phyloP scores from a whole-genome alignment of 257 asterid species.

The Solanum dulcamara region DNA sequence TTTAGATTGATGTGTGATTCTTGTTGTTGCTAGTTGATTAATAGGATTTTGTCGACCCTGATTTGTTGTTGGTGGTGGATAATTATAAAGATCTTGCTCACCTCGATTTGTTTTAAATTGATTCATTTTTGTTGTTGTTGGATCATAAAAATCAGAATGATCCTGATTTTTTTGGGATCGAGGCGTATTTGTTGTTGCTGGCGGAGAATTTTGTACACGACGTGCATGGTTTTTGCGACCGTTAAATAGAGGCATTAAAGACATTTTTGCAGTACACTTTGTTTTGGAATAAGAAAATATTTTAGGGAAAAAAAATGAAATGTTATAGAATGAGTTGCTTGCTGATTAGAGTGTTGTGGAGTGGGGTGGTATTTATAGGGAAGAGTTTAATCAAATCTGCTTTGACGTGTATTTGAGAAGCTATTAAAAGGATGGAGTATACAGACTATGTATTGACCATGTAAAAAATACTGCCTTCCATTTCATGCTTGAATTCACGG shows the following conservation, averaged over 20 bases:
- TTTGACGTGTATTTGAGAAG: background rate
- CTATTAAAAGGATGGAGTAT: background rate
- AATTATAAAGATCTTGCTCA: background rate
- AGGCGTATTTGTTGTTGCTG: background rate
- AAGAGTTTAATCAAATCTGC: background rate
- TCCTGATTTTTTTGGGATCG: background rate
- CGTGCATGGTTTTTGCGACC: conserved; percentile 1
- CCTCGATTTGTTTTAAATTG: background rate
- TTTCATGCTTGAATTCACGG: background rate
- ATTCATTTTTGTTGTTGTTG: background rate
- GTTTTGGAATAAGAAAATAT: background rate
- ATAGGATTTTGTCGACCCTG: background rate
- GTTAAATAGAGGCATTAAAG: conserved; percentile 3
- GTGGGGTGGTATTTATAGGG: background rate
- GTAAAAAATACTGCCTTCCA: too few species aligned
- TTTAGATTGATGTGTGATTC: background rate
- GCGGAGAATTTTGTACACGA: background rate
- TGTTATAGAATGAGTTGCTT: background rate
- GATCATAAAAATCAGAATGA: background rate
- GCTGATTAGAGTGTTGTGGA: background rate
- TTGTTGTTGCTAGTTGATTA: background rate
- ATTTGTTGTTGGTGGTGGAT: background rate
- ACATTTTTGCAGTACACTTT: conserved; percentile 3
- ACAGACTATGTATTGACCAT: background rate
- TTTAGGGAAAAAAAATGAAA: background rate